These are phyloP conservation scores for Notholithocarpus densiflorus DNA, from an alignment of 306 rosid genomes.

Conservation along the genomic window DNA sequence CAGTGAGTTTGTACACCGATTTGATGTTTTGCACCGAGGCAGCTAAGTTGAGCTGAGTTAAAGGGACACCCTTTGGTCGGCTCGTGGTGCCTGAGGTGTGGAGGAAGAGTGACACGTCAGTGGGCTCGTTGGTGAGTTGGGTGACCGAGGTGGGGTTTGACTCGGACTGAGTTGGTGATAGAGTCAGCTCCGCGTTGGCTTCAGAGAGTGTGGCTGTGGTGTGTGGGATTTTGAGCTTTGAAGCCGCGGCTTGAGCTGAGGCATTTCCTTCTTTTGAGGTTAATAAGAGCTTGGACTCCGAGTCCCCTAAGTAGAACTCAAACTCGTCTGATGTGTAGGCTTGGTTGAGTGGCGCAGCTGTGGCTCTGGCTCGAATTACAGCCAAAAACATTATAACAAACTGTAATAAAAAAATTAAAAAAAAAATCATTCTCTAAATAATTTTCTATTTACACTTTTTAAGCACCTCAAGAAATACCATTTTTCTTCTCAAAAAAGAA, in stretches of 20 bases:
- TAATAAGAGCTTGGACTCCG: slow-evolving; percentile 75
- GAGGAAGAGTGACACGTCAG: slow-evolving; percentile 82
- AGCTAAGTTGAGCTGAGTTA: slow-evolving; percentile 75
- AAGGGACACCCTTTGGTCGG: slow-evolving; percentile 87
- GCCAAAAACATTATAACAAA: slow-evolving; percentile 69
- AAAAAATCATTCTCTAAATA: background rate
- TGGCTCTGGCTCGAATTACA: slow-evolving; percentile 73
- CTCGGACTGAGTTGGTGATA: slow-evolving; percentile 22
- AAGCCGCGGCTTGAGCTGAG: slow-evolving; percentile 54
- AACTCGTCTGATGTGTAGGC: slow-evolving; percentile 87
- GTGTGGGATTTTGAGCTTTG: slow-evolving; percentile 52
- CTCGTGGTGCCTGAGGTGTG: slow-evolving; percentile 98
- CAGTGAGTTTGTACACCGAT: slow-evolving; percentile 67
- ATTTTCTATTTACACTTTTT: too few species aligned
- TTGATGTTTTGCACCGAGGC: slow-evolving; percentile 65
- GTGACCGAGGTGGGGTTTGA: slow-evolving; percentile 10
- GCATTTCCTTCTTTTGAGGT: slow-evolving; percentile 47
- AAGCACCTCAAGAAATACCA: too few species aligned
- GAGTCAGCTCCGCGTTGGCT: slow-evolving; percentile 21
- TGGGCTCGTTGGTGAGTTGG: slow-evolving; percentile 42
- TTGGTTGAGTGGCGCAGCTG: slow-evolving; percentile 82
- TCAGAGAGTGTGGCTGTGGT: slow-evolving; percentile 38
- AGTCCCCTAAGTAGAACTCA: slow-evolving; percentile 73
- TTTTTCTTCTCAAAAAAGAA: too few species aligned
- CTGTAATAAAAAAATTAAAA: slow-evolving; percentile 21